Evolutionary conservation across 2,329 filamentous ascomycete genomes (phyloP).

Genomic region (Rhexocercosporidium sp.): DNA sequence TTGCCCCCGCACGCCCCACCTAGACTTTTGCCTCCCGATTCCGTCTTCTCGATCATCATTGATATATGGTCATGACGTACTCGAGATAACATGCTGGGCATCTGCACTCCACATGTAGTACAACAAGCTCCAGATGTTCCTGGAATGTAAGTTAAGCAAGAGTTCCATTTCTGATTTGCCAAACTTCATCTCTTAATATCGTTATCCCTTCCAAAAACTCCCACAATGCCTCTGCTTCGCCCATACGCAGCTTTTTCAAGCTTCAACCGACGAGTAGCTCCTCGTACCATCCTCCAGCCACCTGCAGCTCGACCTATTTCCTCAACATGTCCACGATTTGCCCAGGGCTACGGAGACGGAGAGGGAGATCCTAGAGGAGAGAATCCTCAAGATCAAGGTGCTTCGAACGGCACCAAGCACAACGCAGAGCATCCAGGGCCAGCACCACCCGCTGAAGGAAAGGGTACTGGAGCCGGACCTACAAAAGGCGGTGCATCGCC

Average conservation of each 20-base stretch:
- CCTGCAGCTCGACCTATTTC: constrained; percentile 28
- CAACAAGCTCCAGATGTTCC: neutral
- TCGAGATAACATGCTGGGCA: constrained; percentile 4
- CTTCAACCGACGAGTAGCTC: constrained; percentile 22
- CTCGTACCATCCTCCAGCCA: constrained; percentile 20
- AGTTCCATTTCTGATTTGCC: neutral
- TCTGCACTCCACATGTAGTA: neutral
- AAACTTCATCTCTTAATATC: neutral
- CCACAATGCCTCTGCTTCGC: constrained; percentile 33
- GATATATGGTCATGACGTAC: constrained; percentile 4
- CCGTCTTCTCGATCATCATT: neutral
- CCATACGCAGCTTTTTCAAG: constrained; percentile 23
- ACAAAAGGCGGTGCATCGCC: constrained; percentile 43
- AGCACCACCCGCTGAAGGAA: constrained; percentile 46
- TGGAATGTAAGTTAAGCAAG: neutral
- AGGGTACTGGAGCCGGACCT: constrained; percentile 45
- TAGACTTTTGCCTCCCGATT: neutral
- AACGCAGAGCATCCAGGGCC: constrained; percentile 51
- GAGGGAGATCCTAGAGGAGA: constrained; percentile 46
- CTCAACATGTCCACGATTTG: constrained; percentile 21
- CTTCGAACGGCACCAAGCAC: constrained; percentile 41
- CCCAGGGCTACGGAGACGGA: constrained; percentile 49
- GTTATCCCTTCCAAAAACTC: constrained; percentile 12
- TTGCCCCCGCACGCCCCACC: neutral
- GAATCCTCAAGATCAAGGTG: constrained; percentile 46